Percentiles rank a stretch among this genome's conserved stretches.
phyloP scores from a whole-genome alignment of 2,329 filamentous ascomycete species.

The Chaetomium sp. region DNA sequence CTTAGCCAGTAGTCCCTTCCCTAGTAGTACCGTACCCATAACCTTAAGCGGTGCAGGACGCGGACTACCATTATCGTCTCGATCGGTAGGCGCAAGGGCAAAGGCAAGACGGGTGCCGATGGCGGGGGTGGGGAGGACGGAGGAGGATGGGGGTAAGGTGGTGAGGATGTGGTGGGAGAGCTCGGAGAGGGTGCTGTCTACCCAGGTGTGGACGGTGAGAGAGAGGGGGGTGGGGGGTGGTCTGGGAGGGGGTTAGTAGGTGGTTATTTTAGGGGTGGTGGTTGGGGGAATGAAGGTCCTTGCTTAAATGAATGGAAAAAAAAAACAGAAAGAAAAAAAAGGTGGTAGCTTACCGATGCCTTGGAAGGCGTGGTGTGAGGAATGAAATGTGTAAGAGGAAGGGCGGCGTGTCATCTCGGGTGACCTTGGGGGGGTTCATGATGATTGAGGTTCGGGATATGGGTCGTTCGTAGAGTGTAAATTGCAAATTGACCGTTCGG shows the following conservation, averaged over 20 bases:
- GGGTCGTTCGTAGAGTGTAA: too few species aligned
- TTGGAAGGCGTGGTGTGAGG: slow-evolving; percentile 62
- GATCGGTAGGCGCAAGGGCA: slow-evolving; percentile 77
- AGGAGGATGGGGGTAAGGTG: slow-evolving; percentile 40
- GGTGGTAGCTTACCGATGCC: too few species aligned
- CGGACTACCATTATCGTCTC: slow-evolving; percentile 9
- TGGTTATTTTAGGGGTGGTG: background rate
- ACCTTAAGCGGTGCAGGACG: slow-evolving; percentile 54
- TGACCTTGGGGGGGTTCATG: slow-evolving; percentile 32
- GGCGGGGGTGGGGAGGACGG: slow-evolving; percentile 63
- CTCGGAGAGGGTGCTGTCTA: slow-evolving; percentile 71
- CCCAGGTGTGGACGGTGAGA: slow-evolving; percentile 81
- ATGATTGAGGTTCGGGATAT: background rate
- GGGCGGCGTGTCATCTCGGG: slow-evolving; percentile 66
- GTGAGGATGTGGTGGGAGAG: slow-evolving; percentile 70
- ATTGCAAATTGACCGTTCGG: too few species aligned
- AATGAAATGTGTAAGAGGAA: slow-evolving; percentile 87
- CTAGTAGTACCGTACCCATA: slow-evolving; percentile 74
- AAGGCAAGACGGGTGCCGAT: slow-evolving; percentile 83
- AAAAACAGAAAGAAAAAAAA: too few species aligned
- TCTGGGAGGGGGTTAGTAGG: slow-evolving; percentile 55
- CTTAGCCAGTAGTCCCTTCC: slow-evolving; percentile 35
- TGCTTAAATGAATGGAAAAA: slow-evolving; percentile 24
- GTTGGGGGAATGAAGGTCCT: slow-evolving; percentile 34
- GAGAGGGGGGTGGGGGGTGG: slow-evolving; percentile 51